phyloP scores from a whole-genome alignment of 345 rosid species.

The Xanthoceras sorbifolium region DNA sequence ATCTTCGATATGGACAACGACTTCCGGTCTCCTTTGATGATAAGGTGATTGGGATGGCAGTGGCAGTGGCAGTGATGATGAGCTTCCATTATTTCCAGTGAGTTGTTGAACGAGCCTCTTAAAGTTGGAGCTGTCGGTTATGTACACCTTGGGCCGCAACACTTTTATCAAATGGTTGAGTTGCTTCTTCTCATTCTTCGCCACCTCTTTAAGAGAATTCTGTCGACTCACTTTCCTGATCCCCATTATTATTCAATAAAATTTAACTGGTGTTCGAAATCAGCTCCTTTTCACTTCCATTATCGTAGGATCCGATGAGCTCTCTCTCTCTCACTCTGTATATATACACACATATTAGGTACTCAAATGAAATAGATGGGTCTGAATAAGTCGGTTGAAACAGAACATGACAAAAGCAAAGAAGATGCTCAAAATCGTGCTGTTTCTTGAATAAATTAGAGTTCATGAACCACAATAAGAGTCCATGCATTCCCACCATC shows the following conservation, averaged over 20 bases:
- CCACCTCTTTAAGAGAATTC: conserved; percentile 8
- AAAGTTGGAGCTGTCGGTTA: conserved; percentile 47
- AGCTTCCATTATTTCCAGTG: conserved; percentile 32
- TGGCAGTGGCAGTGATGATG: not conserved
- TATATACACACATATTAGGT: not conserved
- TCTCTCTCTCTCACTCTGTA: not conserved
- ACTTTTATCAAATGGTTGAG: conserved; percentile 25
- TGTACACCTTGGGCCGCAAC: conserved; percentile 49
- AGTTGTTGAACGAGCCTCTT: conserved; percentile 53
- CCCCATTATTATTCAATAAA: conserved; percentile 25
- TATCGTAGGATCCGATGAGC: not conserved
- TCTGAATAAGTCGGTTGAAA: not conserved
- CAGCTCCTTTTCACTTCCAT: not conserved
- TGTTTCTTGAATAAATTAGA: not conserved
- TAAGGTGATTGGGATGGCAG: not conserved
- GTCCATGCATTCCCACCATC: not conserved
- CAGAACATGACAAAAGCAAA: conserved; percentile 11
- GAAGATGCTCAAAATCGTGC: conserved; percentile 23
- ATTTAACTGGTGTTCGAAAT: not conserved
- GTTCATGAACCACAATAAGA: not conserved
- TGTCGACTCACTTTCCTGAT: conserved; percentile 22
- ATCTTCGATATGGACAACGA: not conserved
- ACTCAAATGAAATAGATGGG: not conserved
- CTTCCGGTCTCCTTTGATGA: no score
- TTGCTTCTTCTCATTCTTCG: conserved; percentile 27